A percentile compares a stretch with the other conserved stretches of the same genome.
Conservation (phyloP, 2,329 filamentous ascomycete species). For the Ophiocordyceps polyrhachis-furcata region DNA sequence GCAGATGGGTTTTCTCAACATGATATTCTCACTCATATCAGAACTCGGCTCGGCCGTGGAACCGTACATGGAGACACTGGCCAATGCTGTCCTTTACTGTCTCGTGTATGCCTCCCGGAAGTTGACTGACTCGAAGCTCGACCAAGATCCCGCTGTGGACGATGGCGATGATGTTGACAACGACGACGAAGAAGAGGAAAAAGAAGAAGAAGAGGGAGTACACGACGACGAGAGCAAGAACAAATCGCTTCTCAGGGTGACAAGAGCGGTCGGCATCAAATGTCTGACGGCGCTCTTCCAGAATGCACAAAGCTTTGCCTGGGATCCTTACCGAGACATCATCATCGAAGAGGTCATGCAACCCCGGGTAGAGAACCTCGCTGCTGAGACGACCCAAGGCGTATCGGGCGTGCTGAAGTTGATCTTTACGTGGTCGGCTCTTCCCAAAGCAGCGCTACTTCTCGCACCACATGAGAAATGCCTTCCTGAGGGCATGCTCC, state of each 20-base stretch:
- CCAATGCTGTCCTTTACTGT: slow-evolving; percentile 68
- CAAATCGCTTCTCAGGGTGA: slow-evolving; percentile 42
- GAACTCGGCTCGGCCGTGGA: slow-evolving; percentile 60
- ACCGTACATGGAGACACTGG: slow-evolving; percentile 47
- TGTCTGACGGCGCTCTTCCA: slow-evolving; percentile 65
- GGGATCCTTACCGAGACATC: slow-evolving; percentile 49
- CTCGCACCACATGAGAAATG: slow-evolving; percentile 26
- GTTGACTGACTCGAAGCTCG: slow-evolving; percentile 23
- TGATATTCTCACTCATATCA: slow-evolving; percentile 73
- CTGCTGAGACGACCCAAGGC: slow-evolving; percentile 73
- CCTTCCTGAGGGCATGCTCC: slow-evolving; percentile 43
- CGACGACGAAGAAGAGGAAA: slow-evolving; percentile 23
- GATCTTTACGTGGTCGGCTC: slow-evolving; percentile 62
- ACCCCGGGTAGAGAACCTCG: slow-evolving; percentile 59
- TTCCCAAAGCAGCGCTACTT: slow-evolving; percentile 47
- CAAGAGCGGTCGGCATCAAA: slow-evolving; percentile 59
- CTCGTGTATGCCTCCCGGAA: slow-evolving; percentile 50
- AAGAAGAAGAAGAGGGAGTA: slow-evolving; percentile 20
- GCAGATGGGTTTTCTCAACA: slow-evolving; percentile 80
- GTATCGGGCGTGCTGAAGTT: slow-evolving; percentile 68
- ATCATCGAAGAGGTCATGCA: slow-evolving; percentile 61
- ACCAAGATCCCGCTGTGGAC: slow-evolving; percentile 17
- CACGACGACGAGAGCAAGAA: slow-evolving; percentile 24
- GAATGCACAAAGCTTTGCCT: slow-evolving; percentile 50
- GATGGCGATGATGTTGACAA: slow-evolving; percentile 22